Percentiles rank a stretch among this genome's conserved stretches.
Conservation (phyloP, 2,329 filamentous ascomycete genomes). For the Sclerotinia borealis region DNA sequence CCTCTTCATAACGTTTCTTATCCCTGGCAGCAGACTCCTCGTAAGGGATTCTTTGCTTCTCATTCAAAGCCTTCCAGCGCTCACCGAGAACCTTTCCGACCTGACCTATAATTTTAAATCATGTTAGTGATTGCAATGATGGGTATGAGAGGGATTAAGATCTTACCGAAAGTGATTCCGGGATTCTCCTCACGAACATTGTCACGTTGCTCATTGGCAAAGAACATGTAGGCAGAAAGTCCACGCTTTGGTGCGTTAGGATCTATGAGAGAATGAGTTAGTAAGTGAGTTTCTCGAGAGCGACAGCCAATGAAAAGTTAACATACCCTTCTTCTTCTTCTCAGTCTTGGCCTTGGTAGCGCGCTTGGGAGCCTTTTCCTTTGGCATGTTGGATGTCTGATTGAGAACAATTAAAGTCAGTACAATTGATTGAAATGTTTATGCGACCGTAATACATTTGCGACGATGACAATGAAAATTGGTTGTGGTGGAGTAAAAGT, state of each 20-base stretch:
- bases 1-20: conserved; percentile 99
- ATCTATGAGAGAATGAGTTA: conserved; percentile 49
- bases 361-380: conserved; percentile 57
- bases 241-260: conserved; percentile 96
- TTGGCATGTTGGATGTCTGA: conserved; percentile 52
- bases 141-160: background rate
- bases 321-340: conserved; percentile 71
- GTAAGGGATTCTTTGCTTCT: conserved; percentile 89
- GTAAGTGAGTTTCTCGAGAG: conserved; percentile 15
- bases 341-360: conserved; percentile 52
- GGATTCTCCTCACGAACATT: conserved; percentile 98
- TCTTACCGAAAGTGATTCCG: conserved; percentile 86
- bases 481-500: conserved; percentile 14
- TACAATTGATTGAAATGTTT: conserved; percentile 4
- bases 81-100: conserved; percentile 98
- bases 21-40: conserved; percentile 94
- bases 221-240: conserved; percentile 99
- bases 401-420: conserved; percentile 21
- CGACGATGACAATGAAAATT: conserved; percentile 11
- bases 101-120: conserved; percentile 55
- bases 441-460: conserved; percentile 15
- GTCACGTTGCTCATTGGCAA: conserved; percentile 98
- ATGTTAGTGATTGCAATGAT: conserved; percentile 15
- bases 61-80: conserved; percentile 94
- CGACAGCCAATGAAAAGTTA: background rate